Evolutionary conservation across 2,329 filamentous ascomycete genomes (phyloP), one percentile per base, ranked within the genome.

Genomic region (Penicillium sp.): DNA sequence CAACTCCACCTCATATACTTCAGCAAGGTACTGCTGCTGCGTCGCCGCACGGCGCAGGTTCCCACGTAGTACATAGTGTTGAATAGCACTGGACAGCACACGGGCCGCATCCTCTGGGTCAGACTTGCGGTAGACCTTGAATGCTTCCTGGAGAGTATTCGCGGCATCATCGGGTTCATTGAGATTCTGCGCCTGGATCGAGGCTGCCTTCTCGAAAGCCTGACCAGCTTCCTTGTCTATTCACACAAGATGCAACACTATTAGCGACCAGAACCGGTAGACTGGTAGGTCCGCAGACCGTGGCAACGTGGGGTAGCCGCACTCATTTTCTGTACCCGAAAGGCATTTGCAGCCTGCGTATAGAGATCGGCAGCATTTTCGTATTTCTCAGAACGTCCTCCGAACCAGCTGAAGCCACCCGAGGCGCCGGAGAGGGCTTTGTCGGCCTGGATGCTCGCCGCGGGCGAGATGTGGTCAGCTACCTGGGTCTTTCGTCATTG

Each of bases 121-220:
- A 37, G 86, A 82, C 69, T 89, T 94, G 58, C 84, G 80, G 72
- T 96, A 97, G 45, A 88, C 85, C 74, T 97, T 96, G 78, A 90
- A 97, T 36, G 93, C 93, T 65, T 97, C 90, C 58, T 84, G 80
- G 46, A 89, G 74, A 33, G 85, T 84, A 69, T 94, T 94, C 50
- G 91, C 90, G 33, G 89, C 88, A 63, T 97, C 93, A 63, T 94
- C 87, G 28, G 86, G 87, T 62, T 97, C 90, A 62, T 89, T 94
- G 35, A 97, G 78, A 57, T 90, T 83, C 52, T 82, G 77, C 34
- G 73, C 79, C 66, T 94, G 87, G 44, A 97, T 83, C 29, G 78
- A 68, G n/a, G 89, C 91, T 9, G 88, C 88, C 65, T 83, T 79
- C 65, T 95, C 88, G 53, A 95, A 94, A 9, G 88, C 83, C 59